Percentiles rank a stretch among this genome's conserved stretches.
These are phyloP conservation scores for Phytophthora agathidicida DNA, from an alignment of 352 stramenopile species.

Conservation along the genomic window DNA sequence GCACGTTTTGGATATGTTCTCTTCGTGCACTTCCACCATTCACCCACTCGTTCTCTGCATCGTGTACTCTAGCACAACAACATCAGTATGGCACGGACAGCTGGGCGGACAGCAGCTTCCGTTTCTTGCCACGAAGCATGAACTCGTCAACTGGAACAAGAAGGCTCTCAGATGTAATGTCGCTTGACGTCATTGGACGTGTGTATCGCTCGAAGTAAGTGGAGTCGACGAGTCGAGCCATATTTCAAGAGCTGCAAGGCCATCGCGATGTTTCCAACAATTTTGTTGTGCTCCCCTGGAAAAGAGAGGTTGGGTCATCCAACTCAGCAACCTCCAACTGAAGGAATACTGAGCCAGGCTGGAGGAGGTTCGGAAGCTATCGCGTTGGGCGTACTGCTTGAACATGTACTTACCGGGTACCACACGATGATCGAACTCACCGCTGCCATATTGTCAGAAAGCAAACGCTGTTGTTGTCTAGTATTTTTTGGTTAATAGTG, in stretches of 20 bases:
- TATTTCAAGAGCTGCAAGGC: conserved; percentile 14
- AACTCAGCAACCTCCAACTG: conserved; percentile 18
- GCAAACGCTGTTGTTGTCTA: conserved; percentile 18
- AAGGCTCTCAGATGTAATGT: too few species aligned
- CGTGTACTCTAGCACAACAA: too few species aligned
- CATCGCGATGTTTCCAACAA: conserved; percentile 11
- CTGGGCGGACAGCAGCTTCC: too few species aligned
- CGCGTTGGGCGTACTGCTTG: background rate
- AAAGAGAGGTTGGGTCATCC: conserved; percentile 14
- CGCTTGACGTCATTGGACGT: conserved; percentile 1
- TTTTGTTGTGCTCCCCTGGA: conserved; percentile 17
- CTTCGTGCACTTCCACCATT: too few species aligned
- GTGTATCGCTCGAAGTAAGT: conserved; percentile 6
- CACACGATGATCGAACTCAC: too few species aligned
- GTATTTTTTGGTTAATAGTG: conserved; percentile 33
- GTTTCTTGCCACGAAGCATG: too few species aligned
- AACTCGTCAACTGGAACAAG: too few species aligned
- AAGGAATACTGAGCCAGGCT: background rate
- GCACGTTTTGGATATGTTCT: too few species aligned
- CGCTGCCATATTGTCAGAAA: background rate
- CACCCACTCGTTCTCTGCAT: too few species aligned
- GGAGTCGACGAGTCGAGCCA: conserved; percentile 11
- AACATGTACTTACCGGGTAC: too few species aligned
- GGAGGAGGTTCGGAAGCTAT: too few species aligned
- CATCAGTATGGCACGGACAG: too few species aligned